phyloP scores from a whole-genome alignment of 2,329 filamentous ascomycete genomes.

The Fusarium sp. region DNA sequence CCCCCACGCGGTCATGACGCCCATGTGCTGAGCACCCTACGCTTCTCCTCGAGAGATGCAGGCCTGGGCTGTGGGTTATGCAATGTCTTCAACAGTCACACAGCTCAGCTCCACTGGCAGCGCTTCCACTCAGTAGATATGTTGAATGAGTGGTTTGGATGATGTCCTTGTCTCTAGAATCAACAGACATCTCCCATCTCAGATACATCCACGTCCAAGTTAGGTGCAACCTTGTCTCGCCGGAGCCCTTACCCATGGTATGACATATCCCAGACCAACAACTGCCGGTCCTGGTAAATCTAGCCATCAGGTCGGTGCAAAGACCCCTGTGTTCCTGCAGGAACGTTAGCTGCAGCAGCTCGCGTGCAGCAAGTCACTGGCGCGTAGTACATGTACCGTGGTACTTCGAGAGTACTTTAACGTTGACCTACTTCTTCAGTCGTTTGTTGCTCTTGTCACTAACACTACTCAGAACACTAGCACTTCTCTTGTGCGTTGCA shows the following conservation, averaged over 20 bases:
- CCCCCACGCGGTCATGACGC: conserved; percentile 23
- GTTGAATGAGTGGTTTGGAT: conserved; percentile 19
- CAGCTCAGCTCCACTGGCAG: conserved; percentile 17
- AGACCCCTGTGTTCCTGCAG: conserved; percentile 29
- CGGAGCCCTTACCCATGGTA: conserved; percentile 9
- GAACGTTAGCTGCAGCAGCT: conserved; percentile 19
- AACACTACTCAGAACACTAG: conserved; percentile 79
- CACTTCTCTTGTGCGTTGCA: conserved; percentile 78
- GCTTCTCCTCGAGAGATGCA: conserved; percentile 10
- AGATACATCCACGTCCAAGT: conserved; percentile 15
- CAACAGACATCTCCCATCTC: conserved; percentile 4
- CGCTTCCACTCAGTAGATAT: conserved; percentile 25
- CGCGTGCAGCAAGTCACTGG: conserved; percentile 32
- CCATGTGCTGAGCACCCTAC: conserved; percentile 10
- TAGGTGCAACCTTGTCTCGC: conserved; percentile 20
- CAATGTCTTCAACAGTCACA: conserved; percentile 31
- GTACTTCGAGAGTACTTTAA: conserved; percentile 41
- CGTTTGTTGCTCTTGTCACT: conserved; percentile 74
- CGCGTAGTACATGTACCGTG: conserved; percentile 33
- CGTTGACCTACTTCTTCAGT: conserved; percentile 61
- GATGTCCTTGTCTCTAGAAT: background rate
- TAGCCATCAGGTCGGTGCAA: conserved; percentile 13
- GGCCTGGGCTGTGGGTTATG: conserved; percentile 22
- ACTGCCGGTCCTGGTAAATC: conserved; percentile 32
- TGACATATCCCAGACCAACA: conserved; percentile 28